These are phyloP conservation scores for Stropharia rugosoannulata DNA, from an alignment of 768 basidiomycete species.

Conservation along the genomic window DNA sequence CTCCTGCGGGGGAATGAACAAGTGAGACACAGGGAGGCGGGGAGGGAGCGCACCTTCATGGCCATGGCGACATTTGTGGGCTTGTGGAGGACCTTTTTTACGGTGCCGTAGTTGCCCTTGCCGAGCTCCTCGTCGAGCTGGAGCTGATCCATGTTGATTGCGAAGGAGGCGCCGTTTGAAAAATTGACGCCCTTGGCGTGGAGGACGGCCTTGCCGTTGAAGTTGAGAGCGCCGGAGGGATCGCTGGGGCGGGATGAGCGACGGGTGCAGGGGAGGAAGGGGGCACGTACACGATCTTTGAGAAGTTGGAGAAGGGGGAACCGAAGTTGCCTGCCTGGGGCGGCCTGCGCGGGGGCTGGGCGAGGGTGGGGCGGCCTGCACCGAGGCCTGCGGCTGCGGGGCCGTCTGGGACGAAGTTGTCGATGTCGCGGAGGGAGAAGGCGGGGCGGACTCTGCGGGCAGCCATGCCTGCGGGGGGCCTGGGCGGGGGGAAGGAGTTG, in stretches of 20 bases:
- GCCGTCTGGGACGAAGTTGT: slow-evolving; percentile 44
- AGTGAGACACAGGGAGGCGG: slow-evolving; percentile 4
- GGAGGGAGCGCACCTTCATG: slow-evolving; percentile 77
- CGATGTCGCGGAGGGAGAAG: slow-evolving; percentile 65
- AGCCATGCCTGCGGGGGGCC: slow-evolving; percentile 26
- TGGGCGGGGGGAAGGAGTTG: slow-evolving; percentile 14
- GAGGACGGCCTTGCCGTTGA: slow-evolving; percentile 89
- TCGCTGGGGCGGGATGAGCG: slow-evolving; percentile 52
- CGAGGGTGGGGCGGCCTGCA: slow-evolving; percentile 58
- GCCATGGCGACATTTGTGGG: slow-evolving; percentile 97
- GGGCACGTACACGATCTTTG: slow-evolving; percentile 82
- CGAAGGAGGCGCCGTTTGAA: slow-evolving; percentile 84
- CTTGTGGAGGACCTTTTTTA: slow-evolving; percentile 91
- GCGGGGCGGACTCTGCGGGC: slow-evolving; percentile 50
- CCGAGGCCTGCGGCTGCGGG: slow-evolving; percentile 70
- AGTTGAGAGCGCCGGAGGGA: slow-evolving; percentile 94
- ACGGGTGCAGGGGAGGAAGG: not conserved
- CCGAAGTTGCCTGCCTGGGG: slow-evolving; percentile 44
- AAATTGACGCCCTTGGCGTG: slow-evolving; percentile 87
- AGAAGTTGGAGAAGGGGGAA: slow-evolving; percentile 90
- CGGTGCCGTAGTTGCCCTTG: slow-evolving; percentile 95
- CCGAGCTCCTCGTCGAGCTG: slow-evolving; percentile 92
- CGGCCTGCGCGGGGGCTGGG: slow-evolving; percentile 32
- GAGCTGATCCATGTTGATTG: slow-evolving; percentile 94
- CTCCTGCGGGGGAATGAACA: slow-evolving; percentile 56